Percentiles rank a stretch among this genome's conserved stretches.
Evolutionary conservation across 1,139 yeast genomes (phyloP).

Genomic region (Casaregolazyma lundiana): DNA sequence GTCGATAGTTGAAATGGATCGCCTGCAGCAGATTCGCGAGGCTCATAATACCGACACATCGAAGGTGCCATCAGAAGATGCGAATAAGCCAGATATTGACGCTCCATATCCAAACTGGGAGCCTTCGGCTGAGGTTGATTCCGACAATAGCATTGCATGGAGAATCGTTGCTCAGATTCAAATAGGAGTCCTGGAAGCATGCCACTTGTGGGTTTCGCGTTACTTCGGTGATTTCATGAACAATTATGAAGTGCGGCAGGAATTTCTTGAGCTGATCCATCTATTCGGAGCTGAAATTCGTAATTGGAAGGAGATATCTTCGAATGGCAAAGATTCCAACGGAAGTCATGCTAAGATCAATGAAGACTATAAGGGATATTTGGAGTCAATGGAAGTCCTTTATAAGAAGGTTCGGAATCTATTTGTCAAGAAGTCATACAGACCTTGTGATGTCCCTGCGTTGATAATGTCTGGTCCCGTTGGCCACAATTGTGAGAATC

Average conservation of each 20-base stretch:
- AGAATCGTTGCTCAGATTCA: conserved; percentile 66
- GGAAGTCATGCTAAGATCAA: conserved; percentile 28
- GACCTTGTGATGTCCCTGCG: conserved; percentile 50
- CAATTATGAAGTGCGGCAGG: conserved; percentile 56
- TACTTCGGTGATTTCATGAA: conserved; percentile 74
- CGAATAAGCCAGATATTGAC: conserved; percentile 5
- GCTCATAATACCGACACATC: conserved; percentile 49
- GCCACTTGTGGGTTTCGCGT: conserved; percentile 65
- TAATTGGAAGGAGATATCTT: conserved; percentile 49
- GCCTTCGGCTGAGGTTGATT: conserved; percentile 30
- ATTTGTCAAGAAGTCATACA: conserved; percentile 73
- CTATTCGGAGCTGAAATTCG: conserved; percentile 63
- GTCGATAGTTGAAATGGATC: conserved; percentile 37
- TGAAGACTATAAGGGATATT: conserved; percentile 31
- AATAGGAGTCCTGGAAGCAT: conserved; percentile 73
- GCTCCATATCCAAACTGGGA: conserved; percentile 39
- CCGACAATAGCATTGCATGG: conserved; percentile 43
- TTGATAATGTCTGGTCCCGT: conserved; percentile 24
- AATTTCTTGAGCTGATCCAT: conserved; percentile 63
- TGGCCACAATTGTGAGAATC: conserved; percentile 22
- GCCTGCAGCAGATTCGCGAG: conserved; percentile 23
- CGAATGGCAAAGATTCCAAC: conserved; percentile 8
- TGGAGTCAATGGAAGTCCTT: conserved; percentile 44
- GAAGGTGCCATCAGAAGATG: conserved; percentile 43
- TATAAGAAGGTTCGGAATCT: conserved; percentile 67